Evolutionary conservation across 2,329 filamentous ascomycete species (phyloP).

Genomic region (Colletotrichum tanaceti): DNA sequence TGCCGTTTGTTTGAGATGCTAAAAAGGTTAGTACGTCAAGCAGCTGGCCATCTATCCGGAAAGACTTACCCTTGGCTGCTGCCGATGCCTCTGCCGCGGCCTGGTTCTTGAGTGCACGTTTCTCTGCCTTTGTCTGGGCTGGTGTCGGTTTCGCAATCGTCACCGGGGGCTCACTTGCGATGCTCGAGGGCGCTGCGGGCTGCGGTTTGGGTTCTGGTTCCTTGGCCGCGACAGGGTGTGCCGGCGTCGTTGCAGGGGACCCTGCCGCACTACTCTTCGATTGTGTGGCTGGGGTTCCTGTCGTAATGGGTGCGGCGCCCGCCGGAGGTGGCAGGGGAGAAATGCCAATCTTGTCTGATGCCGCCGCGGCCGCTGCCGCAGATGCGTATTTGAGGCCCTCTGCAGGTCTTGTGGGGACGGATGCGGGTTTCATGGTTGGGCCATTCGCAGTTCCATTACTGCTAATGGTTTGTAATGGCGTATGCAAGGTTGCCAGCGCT

Average conservation of each 20-base stretch:
- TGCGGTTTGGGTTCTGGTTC: slow-evolving; percentile 50
- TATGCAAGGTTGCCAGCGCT: slow-evolving; percentile 90
- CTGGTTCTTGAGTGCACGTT: slow-evolving; percentile 60
- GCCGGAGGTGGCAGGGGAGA: slow-evolving; percentile 92
- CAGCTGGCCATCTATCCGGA: not conserved
- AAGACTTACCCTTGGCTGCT: slow-evolving; percentile 57
- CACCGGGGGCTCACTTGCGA: slow-evolving; percentile 44
- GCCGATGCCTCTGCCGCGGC: slow-evolving; percentile 57
- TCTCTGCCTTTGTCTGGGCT: slow-evolving; percentile 49
- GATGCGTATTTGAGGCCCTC: slow-evolving; percentile 97
- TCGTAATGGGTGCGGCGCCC: slow-evolving; percentile 59
- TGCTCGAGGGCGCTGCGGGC: slow-evolving; percentile 46
- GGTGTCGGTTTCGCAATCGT: slow-evolving; percentile 46
- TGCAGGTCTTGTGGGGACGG: slow-evolving; percentile 83
- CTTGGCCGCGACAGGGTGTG: slow-evolving; percentile 58
- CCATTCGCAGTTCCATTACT: slow-evolving; percentile 67
- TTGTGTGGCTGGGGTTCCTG: slow-evolving; percentile 60
- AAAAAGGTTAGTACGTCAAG: slow-evolving; percentile 19
- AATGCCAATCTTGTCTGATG: slow-evolving; percentile 89
- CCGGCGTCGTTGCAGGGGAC: slow-evolving; percentile 62
- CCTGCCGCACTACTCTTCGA: slow-evolving; percentile 67
- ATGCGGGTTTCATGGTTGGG: slow-evolving; percentile 89
- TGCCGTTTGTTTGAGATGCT: slow-evolving; percentile 63
- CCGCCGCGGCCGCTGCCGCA: slow-evolving; percentile 91
- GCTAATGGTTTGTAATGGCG: slow-evolving; percentile 71